Conservation (phyloP, 129 eudicot genomes). For the Tagetes erecta region DNA sequence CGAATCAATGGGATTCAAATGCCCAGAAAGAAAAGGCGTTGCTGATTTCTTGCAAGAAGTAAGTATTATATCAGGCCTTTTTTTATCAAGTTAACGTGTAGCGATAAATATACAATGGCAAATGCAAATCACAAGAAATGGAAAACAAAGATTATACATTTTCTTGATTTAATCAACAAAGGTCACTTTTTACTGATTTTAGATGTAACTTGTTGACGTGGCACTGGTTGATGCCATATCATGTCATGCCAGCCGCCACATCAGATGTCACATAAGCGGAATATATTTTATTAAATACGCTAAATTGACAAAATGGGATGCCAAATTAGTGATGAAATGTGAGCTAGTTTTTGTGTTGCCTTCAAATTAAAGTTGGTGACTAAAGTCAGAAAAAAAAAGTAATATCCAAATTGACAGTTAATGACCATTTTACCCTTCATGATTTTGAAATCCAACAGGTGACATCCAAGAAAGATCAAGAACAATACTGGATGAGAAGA, state of each 20-base stretch:
- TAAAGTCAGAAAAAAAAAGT: not conserved
- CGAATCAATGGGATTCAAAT: constrained; percentile 63
- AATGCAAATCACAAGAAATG: not conserved
- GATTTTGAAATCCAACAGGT: constrained; percentile 36
- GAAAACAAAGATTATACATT: not conserved
- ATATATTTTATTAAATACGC: not conserved
- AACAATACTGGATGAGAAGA: constrained; percentile 65
- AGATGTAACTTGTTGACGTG: not conserved
- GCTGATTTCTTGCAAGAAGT: constrained; percentile 84
- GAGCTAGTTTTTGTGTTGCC: not conserved
- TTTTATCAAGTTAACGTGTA: not conserved
- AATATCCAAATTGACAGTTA: not conserved
- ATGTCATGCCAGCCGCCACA: not conserved
- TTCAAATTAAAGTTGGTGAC: not conserved
- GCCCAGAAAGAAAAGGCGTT: constrained; percentile 62
- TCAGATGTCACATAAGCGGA: not conserved
- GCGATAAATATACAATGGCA: not conserved
- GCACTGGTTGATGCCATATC: not conserved
- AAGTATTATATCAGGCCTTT: constrained; percentile 18
- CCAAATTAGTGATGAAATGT: not conserved
- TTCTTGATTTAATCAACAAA: not conserved
- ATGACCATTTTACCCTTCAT: not conserved
- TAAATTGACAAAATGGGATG: not conserved
- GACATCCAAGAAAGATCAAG: constrained; percentile 89
- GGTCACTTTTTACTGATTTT: not conserved